These are phyloP conservation scores for Phallus indusiatus DNA, from an alignment of 768 basidiomycete species.

Conservation along the genomic window DNA sequence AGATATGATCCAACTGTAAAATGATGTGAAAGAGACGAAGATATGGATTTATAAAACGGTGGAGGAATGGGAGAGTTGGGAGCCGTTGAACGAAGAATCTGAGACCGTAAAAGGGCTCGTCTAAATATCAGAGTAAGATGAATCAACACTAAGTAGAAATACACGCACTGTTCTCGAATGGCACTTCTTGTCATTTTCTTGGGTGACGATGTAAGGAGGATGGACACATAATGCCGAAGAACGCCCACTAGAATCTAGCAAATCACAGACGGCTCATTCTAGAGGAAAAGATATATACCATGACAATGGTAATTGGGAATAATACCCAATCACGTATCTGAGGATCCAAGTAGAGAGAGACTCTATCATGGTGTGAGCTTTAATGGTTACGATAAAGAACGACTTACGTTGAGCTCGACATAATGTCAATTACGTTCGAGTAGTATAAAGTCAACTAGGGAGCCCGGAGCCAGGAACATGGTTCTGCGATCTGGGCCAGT, in stretches of 20 bases:
- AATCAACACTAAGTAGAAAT: neutral
- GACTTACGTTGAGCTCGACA: conserved; percentile 10
- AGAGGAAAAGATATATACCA: conserved; percentile 45
- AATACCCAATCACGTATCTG: conserved; percentile 93
- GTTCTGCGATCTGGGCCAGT: too few species aligned
- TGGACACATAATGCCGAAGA: conserved; percentile 83
- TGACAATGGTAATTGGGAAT: conserved; percentile 94
- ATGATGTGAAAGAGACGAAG: conserved; percentile 60
- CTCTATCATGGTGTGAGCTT: conserved; percentile 21
- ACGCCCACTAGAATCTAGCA: conserved; percentile 84
- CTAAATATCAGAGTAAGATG: conserved; percentile 26
- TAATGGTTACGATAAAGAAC: neutral
- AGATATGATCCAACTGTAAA: conserved; percentile 74
- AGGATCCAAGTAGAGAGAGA: conserved; percentile 76
- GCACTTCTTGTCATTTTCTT: conserved; percentile 70
- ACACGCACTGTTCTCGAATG: conserved; percentile 84
- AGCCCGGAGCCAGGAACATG: too few species aligned
- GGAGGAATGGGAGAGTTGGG: conserved; percentile 75
- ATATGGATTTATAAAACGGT: conserved; percentile 62
- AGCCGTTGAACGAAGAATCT: conserved; percentile 75
- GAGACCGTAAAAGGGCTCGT: conserved; percentile 71
- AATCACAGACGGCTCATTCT: neutral
- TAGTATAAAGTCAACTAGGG: too few species aligned
- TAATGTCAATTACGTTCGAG: neutral
- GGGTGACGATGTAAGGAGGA: conserved; percentile 74